phyloP scores from a whole-genome alignment of 495 filamentous ascomycete genomes.

The Podospora pseudocomata region DNA sequence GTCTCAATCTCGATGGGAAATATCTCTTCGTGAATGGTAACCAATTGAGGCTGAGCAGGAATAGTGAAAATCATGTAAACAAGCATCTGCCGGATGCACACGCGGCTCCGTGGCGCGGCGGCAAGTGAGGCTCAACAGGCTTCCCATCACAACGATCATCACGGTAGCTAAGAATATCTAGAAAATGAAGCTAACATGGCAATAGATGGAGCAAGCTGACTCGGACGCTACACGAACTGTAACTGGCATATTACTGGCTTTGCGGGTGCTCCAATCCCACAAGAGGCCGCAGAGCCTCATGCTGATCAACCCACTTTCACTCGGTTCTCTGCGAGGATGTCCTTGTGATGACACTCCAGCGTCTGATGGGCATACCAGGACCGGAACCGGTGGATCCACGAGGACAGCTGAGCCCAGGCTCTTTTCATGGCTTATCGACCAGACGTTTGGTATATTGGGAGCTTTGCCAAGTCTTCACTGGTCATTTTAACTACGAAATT shows the following conservation, averaged over 20 bases:
- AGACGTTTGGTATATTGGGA: not conserved
- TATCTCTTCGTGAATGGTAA: not conserved
- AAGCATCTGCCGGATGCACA: constrained; percentile 2
- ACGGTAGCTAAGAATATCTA: not conserved
- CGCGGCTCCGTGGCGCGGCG: constrained; percentile 1
- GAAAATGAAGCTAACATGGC: not conserved
- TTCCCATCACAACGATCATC: not conserved
- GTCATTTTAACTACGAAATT: not conserved
- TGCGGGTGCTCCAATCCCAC: not conserved
- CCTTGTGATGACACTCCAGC: not conserved
- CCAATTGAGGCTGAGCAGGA: not conserved
- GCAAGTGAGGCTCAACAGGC: not conserved
- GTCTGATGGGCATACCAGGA: not conserved
- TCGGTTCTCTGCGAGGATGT: not conserved
- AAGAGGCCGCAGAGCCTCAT: not conserved
- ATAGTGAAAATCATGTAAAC: not conserved
- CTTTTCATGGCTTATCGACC: not conserved
- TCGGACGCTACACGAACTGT: not conserved
- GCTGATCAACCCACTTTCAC: not conserved
- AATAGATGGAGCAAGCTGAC: not conserved
- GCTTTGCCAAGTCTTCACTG: not conserved
- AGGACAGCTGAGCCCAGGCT: not conserved
- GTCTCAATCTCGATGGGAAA: not conserved
- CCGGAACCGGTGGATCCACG: not conserved
- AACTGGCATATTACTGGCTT: not conserved